Percentiles rank a stretch among this genome's conserved stretches.
These are phyloP conservation scores for Phoma herbarum DNA, from an alignment of 2,329 filamentous ascomycete species.

Conservation along the genomic window DNA sequence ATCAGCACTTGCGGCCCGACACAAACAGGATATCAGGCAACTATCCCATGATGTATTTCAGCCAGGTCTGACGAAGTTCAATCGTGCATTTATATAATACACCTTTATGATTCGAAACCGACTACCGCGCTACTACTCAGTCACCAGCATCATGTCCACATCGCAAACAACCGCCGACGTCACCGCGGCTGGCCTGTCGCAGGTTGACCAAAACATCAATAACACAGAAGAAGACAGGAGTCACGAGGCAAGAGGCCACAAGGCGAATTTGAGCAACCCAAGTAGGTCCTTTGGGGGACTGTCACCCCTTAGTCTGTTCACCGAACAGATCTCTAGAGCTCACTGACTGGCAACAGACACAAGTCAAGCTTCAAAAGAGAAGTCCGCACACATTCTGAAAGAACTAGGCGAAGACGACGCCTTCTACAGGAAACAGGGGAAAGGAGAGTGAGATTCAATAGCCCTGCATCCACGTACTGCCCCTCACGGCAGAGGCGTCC, in stretches of 20 bases:
- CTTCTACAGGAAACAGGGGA: slow-evolving; percentile 8
- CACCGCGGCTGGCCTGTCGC: slow-evolving; percentile 29
- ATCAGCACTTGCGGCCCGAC: slow-evolving; percentile 5
- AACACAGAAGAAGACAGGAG: slow-evolving; percentile 33
- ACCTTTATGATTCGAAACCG: slow-evolving; percentile 9
- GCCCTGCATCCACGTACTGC: too few species aligned
- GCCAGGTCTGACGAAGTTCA: not conserved
- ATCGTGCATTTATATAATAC: not conserved
- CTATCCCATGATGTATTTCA: not conserved
- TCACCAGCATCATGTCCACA: slow-evolving; percentile 19
- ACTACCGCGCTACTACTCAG: slow-evolving; percentile 10
- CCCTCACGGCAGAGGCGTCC: not conserved
- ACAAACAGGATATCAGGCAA: slow-evolving; percentile 9
- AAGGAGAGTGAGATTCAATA: not conserved
- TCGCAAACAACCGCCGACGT: slow-evolving; percentile 26
- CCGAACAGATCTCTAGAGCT: too few species aligned
- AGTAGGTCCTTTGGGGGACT: slow-evolving; percentile 43
- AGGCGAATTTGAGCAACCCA: slow-evolving; percentile 60
- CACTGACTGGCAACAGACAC: slow-evolving; percentile 21
- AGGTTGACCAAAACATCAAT: slow-evolving; percentile 37
- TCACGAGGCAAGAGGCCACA: slow-evolving; percentile 50
- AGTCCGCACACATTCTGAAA: slow-evolving; percentile 1
- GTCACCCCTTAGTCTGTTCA: too few species aligned
- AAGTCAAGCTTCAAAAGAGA: slow-evolving; percentile 18
- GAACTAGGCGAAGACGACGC: slow-evolving; percentile 9